Conservation (phyloP, 2,329 filamentous ascomycete genomes). For the Chrysoporthe deuterocubensis region DNA sequence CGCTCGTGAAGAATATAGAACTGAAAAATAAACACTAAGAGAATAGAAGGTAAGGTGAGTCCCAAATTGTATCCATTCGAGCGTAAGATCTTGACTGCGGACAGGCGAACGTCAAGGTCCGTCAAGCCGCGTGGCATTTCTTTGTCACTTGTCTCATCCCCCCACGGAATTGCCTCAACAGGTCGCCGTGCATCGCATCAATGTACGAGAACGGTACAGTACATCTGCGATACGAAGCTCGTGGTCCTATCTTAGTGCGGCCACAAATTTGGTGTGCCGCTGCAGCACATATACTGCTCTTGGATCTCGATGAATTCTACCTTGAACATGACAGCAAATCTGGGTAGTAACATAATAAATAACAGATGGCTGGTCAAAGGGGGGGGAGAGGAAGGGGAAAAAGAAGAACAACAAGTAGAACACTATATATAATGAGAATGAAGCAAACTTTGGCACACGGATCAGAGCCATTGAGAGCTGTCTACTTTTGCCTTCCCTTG, state of each 20-base stretch:
- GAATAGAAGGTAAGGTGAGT: background rate
- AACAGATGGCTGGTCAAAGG: background rate
- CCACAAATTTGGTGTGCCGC: slow-evolving; percentile 4
- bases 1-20: background rate
- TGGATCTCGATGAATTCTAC: background rate
- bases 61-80: slow-evolving; percentile 1
- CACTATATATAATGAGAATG: background rate
- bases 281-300: background rate
- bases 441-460: slow-evolving; percentile 8
- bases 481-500: background rate
- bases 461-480: background rate
- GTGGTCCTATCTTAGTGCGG: background rate
- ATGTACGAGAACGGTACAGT: slow-evolving; percentile 4
- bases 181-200: slow-evolving; percentile 12
- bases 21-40: background rate
- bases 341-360: background rate
- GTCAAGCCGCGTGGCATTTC: slow-evolving; percentile 25
- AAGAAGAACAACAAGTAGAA: background rate
- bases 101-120: slow-evolving; percentile 15
- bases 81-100: slow-evolving; percentile 17
- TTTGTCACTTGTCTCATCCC: slow-evolving; percentile 24
- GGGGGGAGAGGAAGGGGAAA: background rate
- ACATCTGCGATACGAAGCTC: slow-evolving; percentile 4
- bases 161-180: slow-evolving; percentile 14
- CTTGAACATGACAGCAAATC: background rate